Conservation (phyloP, 768 basidiomycete species). For the Russula sp. region DNA sequence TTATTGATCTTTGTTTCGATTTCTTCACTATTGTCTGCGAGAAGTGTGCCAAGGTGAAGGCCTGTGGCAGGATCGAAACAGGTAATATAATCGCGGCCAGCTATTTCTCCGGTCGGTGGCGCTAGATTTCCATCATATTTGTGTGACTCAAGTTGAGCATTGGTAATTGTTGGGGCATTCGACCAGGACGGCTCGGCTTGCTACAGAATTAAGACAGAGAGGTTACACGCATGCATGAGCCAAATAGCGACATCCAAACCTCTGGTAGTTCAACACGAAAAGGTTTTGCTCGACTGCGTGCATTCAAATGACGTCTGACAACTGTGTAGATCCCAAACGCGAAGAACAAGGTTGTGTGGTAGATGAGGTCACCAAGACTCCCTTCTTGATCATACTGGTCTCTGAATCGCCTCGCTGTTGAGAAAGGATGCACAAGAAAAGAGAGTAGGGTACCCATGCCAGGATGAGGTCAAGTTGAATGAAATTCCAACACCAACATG, state of each 20-base stretch:
- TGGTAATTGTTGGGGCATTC: constrained; percentile 44
- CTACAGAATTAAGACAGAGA: neutral
- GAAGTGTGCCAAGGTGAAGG: constrained; percentile 67
- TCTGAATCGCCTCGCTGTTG: constrained; percentile 43
- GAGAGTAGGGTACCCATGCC: constrained; percentile 28
- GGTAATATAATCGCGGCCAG: constrained; percentile 67
- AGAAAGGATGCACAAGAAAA: constrained; percentile 43
- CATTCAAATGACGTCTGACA: constrained; percentile 63
- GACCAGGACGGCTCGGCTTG: constrained; percentile 38
- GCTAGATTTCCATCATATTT: constrained; percentile 45
- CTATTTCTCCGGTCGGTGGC: constrained; percentile 36
- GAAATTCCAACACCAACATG: neutral
- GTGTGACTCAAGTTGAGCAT: constrained; percentile 63
- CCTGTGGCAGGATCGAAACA: constrained; percentile 89
- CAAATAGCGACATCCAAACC: constrained; percentile 35
- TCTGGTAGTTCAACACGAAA: constrained; percentile 54
- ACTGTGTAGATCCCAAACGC: constrained; percentile 77
- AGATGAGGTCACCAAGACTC: constrained; percentile 47
- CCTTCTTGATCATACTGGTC: constrained; percentile 29
- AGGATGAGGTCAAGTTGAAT: constrained; percentile 2
- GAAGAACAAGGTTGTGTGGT: constrained; percentile 62
- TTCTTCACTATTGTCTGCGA: constrained; percentile 66
- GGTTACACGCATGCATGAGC: constrained; percentile 3
- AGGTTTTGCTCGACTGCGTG: constrained; percentile 63
- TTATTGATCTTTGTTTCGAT: constrained; percentile 64